Evolutionary conservation across 2,329 filamentous ascomycete species (phyloP).

Genomic region (Pestalotiopsis sp.): DNA sequence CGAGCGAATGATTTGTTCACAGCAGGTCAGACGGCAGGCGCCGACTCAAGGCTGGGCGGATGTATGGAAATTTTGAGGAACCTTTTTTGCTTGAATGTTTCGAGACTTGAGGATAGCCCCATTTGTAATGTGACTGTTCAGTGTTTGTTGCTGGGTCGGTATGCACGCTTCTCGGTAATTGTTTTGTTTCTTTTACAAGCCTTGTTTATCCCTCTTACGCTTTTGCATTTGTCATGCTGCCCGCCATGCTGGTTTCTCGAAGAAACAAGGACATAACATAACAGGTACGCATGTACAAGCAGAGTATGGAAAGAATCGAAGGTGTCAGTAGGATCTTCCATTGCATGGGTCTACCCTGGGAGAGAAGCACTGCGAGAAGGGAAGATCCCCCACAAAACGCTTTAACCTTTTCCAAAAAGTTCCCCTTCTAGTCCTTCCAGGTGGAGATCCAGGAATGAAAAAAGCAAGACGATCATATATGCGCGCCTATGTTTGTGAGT

Average conservation of each 20-base stretch:
- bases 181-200: too few relatives aligned
- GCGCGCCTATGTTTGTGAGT: neutral
- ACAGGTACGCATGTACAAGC: neutral
- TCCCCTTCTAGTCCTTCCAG: neutral
- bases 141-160: neutral
- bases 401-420: neutral
- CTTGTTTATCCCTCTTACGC: too few relatives aligned
- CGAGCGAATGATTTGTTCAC: neutral
- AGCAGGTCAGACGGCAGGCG: neutral
- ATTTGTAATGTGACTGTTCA: neutral
- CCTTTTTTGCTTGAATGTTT: neutral
- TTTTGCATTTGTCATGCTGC: neutral
- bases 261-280: neutral
- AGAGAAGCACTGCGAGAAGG: neutral
- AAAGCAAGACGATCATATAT: neutral
- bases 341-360: neutral
- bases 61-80: neutral
- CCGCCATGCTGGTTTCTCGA: neutral
- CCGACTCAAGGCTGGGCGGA: neutral
- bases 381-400: neutral
- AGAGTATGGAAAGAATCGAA: neutral
- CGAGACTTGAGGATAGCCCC: neutral
- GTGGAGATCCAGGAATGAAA: neutral
- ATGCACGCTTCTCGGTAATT: too few relatives aligned
- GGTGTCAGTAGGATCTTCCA: neutral